These are phyloP conservation scores for Phytophthora palmivora DNA, from an alignment of 352 stramenopile species.

Conservation along the genomic window DNA sequence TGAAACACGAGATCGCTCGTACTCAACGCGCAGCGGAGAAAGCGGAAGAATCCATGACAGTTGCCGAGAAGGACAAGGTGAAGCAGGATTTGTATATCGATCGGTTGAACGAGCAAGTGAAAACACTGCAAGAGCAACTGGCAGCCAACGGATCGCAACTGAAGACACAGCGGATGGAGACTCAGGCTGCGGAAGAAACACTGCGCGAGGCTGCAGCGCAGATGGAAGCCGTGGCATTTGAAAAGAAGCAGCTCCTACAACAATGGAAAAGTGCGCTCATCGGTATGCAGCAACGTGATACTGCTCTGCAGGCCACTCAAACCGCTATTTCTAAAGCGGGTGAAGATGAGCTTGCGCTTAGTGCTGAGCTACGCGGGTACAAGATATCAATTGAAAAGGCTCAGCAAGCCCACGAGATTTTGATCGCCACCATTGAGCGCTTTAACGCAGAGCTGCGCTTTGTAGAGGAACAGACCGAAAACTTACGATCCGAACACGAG, in stretches of 20 bases:
- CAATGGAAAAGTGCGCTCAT: constrained; percentile 96
- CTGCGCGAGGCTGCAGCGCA: constrained; percentile 88
- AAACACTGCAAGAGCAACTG: constrained; percentile 89
- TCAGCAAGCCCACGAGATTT: constrained; percentile 82
- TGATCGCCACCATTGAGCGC: constrained; percentile 86
- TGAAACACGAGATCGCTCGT: constrained; percentile 94
- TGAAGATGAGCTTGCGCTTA: constrained; percentile 85
- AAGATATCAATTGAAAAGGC: constrained; percentile 87
- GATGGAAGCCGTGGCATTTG: constrained; percentile 93
- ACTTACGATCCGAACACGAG: constrained; percentile 71
- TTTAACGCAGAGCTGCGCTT: constrained; percentile 86
- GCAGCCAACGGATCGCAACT: constrained; percentile 81
- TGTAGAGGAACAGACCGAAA: constrained; percentile 71
- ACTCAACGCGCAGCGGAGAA: constrained; percentile 94
- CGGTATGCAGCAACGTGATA: constrained; percentile 90
- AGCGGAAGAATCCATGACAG: constrained; percentile 92
- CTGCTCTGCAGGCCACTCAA: constrained; percentile 91
- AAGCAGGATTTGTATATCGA: constrained; percentile 96
- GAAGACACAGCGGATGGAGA: constrained; percentile 87
- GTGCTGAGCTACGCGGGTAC: constrained; percentile 90
- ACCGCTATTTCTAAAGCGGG: constrained; percentile 80
- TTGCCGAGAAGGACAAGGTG: constrained; percentile 94
- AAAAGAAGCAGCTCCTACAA: constrained; percentile 96
- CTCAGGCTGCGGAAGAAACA: constrained; percentile 84
- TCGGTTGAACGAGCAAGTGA: constrained; percentile 90